phyloP scores from a whole-genome alignment of 805 yeast species.

The Ogataea angusta region DNA sequence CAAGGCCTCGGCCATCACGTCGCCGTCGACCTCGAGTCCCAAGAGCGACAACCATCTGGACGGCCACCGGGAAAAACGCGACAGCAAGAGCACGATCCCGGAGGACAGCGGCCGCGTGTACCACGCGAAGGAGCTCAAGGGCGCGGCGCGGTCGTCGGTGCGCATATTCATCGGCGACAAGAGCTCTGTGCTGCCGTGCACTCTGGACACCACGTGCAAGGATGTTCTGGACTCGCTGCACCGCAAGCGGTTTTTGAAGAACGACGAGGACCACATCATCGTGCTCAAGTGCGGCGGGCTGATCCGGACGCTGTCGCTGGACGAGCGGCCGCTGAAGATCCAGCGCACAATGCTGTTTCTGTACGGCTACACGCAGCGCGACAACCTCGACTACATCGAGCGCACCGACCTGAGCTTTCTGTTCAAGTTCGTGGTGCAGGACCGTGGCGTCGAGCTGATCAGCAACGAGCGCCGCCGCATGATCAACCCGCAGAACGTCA shows the following conservation, averaged over 20 bases:
- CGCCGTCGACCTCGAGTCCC: constrained; percentile 10
- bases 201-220: constrained; percentile 71
- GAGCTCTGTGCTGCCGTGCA: constrained; percentile 74
- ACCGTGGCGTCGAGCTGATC: constrained; percentile 46
- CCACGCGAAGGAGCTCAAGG: constrained; percentile 26
- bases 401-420: constrained; percentile 79
- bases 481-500: constrained; percentile 68
- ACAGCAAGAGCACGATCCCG: constrained; percentile 6
- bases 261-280: constrained; percentile 69
- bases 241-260: constrained; percentile 71
- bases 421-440: constrained; percentile 78
- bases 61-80: constrained; percentile 8
- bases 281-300: constrained; percentile 73
- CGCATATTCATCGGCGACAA: constrained; percentile 82
- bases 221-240: constrained; percentile 70
- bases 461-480: constrained; percentile 35
- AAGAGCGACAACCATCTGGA: constrained; percentile 2
- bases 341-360: constrained; percentile 69
- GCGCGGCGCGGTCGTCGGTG: constrained; percentile 38
- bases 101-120: constrained; percentile 14
- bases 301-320: constrained; percentile 66
- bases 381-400: constrained; percentile 73
- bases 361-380: constrained; percentile 78
- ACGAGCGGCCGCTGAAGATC: constrained; percentile 73
- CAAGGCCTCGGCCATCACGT: constrained; percentile 13